Evolutionary conservation across 2,329 filamentous ascomycete genomes (phyloP).

Genomic region (Fusarium haematococcum): DNA sequence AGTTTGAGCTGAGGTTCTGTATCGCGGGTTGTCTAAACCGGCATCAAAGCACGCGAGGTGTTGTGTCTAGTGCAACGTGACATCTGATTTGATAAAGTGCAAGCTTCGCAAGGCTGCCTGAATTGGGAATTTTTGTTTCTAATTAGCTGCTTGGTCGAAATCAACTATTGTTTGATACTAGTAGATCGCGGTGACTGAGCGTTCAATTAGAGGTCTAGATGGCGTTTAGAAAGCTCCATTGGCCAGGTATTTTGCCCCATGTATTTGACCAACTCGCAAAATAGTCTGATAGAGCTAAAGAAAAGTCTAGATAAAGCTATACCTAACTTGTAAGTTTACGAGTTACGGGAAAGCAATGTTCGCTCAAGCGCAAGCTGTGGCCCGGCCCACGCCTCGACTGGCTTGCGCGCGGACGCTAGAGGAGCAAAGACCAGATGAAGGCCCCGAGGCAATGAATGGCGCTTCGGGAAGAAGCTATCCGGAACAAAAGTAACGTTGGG

Average conservation of each 20-base stretch:
- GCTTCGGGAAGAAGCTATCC: conserved; percentile 1
- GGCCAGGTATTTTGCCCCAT: not conserved
- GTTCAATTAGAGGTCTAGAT: not conserved
- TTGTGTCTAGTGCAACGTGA: not conserved
- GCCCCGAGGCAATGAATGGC: not conserved
- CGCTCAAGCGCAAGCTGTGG: not conserved
- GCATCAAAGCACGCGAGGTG: not conserved
- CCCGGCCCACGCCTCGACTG: not conserved
- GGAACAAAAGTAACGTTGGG: not conserved
- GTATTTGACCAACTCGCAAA: not conserved
- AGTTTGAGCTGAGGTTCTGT: not conserved
- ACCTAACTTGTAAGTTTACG: not conserved
- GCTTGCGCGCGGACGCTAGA: not conserved
- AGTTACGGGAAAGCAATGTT: not conserved
- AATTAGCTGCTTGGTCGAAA: not conserved
- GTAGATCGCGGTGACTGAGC: not conserved
- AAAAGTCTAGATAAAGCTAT: not conserved
- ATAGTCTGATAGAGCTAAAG: not conserved
- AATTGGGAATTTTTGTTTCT: not conserved
- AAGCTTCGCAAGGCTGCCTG: not conserved
- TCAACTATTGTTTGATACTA: not conserved
- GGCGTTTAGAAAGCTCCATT: not conserved
- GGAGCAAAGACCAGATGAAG: not conserved
- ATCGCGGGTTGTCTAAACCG: not conserved
- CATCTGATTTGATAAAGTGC: not conserved